Conservation (phyloP, 805 yeast species). For the Priceomyces haplophilus region DNA sequence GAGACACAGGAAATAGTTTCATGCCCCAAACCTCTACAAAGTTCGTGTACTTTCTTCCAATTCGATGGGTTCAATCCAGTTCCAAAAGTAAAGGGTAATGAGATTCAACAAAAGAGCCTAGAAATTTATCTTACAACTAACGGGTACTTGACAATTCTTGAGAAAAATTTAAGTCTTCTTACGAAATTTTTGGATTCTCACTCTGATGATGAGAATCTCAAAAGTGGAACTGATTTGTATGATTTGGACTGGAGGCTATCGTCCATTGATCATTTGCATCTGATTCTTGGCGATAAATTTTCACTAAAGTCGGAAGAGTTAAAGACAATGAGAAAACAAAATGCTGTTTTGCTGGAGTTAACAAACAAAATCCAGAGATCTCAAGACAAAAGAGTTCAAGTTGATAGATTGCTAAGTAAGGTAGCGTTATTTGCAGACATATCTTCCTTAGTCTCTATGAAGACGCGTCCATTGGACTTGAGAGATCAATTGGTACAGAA, state of each 20-base stretch:
- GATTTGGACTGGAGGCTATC: constrained; percentile 17
- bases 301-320: not conserved
- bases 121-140: constrained; percentile 24
- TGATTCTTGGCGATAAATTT: constrained; percentile 1
- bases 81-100: constrained; percentile 6
- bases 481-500: constrained; percentile 23
- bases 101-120: constrained; percentile 14
- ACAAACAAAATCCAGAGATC: constrained; percentile 13
- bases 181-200: constrained; percentile 11
- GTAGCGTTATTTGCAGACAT: constrained; percentile 16
- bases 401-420: constrained; percentile 28
- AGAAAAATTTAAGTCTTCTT: constrained; percentile 17
- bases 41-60: constrained; percentile 6
- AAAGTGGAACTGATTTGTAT: constrained; percentile 8
- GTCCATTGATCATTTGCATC: constrained; percentile 9
- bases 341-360: constrained; percentile 8
- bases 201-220: not conserved
- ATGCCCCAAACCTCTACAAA: not conserved
- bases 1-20: no score
- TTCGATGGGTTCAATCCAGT: constrained; percentile 16
- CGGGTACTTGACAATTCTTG: constrained; percentile 23
- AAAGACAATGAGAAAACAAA: not conserved
- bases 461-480: constrained; percentile 30
- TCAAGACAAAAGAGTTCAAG: constrained; percentile 14
- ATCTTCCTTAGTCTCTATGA: constrained; percentile 6